Percentiles rank a stretch among this genome's conserved stretches.
Conservation (phyloP, 176 grass and related monocot species). For the Calamus simplicifolius region DNA sequence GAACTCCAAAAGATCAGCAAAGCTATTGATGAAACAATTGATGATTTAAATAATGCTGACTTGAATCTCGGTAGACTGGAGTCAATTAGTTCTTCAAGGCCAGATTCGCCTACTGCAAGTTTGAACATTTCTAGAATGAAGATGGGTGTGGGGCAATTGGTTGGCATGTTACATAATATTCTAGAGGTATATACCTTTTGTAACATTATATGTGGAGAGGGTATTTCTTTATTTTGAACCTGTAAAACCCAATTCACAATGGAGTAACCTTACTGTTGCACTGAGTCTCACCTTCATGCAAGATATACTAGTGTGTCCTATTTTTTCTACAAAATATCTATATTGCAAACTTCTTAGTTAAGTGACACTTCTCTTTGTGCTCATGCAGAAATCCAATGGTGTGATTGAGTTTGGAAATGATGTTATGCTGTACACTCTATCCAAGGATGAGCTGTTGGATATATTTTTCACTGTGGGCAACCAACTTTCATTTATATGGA, state of each 20-base stretch:
- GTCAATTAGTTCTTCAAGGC: constrained; percentile 38
- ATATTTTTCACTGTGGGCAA: constrained; percentile 57
- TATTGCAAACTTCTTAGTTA: neutral
- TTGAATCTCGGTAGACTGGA: constrained; percentile 71
- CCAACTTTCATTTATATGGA: constrained; percentile 87
- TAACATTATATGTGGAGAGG: too few species aligned
- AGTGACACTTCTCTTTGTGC: constrained; percentile 18
- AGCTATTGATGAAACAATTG: constrained; percentile 45
- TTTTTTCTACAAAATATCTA: constrained; percentile 6
- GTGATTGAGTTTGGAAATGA: constrained; percentile 40
- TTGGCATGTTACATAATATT: constrained; percentile 58
- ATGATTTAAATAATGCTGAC: constrained; percentile 50
- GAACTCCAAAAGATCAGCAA: constrained; percentile 65
- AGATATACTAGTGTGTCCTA: neutral
- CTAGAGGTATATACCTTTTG: constrained; percentile 42
- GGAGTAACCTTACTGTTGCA: too few species aligned
- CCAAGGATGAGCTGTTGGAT: constrained; percentile 63
- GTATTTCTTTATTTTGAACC: too few species aligned
- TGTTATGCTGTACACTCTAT: constrained; percentile 56
- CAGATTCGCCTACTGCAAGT: constrained; percentile 25
- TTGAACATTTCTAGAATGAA: constrained; percentile 22
- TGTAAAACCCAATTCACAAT: too few species aligned
- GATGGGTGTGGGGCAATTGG: constrained; percentile 40
- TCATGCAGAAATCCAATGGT: constrained; percentile 61
- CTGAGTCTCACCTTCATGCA: neutral